Evolutionary conservation across 257 asterid species (phyloP), one percentile per base, ranked within the genome.

Genomic region (Orobanche coerulescens): DNA sequence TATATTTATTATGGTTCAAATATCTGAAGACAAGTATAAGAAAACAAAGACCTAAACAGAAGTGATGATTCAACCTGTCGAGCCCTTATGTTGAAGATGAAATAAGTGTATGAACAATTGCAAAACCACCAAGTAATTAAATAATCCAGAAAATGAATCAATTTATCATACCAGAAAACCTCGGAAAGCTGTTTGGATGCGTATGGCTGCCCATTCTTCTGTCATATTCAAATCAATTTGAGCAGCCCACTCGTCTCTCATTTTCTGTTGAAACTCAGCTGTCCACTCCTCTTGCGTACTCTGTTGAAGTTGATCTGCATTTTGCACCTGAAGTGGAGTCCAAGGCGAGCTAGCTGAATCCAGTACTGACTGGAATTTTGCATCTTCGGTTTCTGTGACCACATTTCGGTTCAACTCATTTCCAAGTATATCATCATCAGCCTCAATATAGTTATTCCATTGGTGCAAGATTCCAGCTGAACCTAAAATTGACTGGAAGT

Each of bases 171-270:
- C 97, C 94, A 82, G 78, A 73, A 78, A 82, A 66, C 91, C 83
- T 69, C 88, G 85, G 55, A 86, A 76, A 26, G 82, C 83, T 56
- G 88, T 75, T 71, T 86, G 97, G 64, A 86, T 82, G 62, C 58
- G 74, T 49, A 66, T 78, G 37, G 88, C 87, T 34, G 97, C 95
- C 78, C 72, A 76, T 67, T 82, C 90, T 78, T 84, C 85, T 59
- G 71, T 75, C 57, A 64, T 49, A 61, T 18, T 71, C 57, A 48
- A 74, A 51, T 63, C 72, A 67, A 70, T 42, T 59, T 67, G 80
- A 76, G 68, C 87, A 25, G 94, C 94, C 84, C 78, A 70, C 65
- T 82, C 86, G 77, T 80, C 79, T 71, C 75, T 66, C 33, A 42
- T 43, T 53, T 23, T 70, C 37, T 40, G 73, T 47, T 71, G 71